Conservation (phyloP, 2,329 filamentous ascomycete species). For the Tolypocladium capitatum region DNA sequence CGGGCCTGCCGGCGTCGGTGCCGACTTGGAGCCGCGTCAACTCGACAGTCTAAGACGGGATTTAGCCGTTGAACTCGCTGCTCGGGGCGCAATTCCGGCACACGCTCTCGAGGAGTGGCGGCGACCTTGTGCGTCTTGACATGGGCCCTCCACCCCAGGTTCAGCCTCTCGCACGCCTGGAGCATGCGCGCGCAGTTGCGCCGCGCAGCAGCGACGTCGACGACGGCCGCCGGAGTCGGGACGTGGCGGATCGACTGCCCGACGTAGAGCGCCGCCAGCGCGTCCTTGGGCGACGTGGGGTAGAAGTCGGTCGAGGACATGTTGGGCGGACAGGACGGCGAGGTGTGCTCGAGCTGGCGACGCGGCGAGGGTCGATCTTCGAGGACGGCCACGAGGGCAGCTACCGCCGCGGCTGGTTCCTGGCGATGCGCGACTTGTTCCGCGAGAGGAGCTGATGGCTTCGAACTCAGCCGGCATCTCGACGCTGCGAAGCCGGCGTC, state of each 20-base stretch:
- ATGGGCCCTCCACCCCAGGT: conserved; percentile 59
- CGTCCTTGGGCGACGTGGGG: conserved; percentile 11
- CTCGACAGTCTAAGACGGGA: conserved; percentile 42
- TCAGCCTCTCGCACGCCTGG: conserved; percentile 41
- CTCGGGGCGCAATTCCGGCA: too few species aligned
- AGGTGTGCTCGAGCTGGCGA: neutral
- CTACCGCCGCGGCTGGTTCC: neutral
- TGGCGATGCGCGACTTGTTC: neutral
- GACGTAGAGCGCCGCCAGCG: conserved; percentile 21
- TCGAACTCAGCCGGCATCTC: neutral
- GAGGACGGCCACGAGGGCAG: neutral
- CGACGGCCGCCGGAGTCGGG: conserved; percentile 51
- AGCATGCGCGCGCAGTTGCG: conserved; percentile 63
- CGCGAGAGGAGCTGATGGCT: neutral
- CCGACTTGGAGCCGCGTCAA: conserved; percentile 60
- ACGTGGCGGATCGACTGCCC: conserved; percentile 47
- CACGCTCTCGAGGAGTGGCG: too few species aligned
- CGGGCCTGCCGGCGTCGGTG: conserved; percentile 26
- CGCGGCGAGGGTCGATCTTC: neutral
- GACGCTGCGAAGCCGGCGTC: neutral
- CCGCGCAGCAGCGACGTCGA: conserved; percentile 53
- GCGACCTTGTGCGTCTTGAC: conserved; percentile 71
- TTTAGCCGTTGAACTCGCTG: neutral
- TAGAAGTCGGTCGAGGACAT: conserved; percentile 12
- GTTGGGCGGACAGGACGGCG: neutral